A percentile compares a stretch with the other conserved stretches of the same genome.
phyloP scores from a whole-genome alignment of 1,139 yeast genomes.

The Meyerozyma sp. region DNA sequence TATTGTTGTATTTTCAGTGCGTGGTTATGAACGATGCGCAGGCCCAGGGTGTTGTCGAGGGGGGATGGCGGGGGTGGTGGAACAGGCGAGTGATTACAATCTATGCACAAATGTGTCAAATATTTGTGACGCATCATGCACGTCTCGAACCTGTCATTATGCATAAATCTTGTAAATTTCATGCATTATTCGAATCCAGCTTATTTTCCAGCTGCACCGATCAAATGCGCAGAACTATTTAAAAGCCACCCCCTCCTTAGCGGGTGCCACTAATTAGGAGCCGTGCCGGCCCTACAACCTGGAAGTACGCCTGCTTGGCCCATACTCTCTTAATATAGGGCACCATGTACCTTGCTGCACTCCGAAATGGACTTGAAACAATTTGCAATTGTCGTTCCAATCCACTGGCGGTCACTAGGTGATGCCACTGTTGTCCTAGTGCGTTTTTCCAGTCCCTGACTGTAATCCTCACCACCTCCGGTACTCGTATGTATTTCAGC shows the following conservation, averaged over 20 bases:
- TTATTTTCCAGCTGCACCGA: too few relatives aligned
- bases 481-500: neutral
- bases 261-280: neutral
- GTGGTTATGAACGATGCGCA: conserved; percentile 1
- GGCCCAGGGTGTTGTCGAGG: neutral
- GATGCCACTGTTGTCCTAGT: neutral
- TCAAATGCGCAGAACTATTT: too few relatives aligned
- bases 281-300: neutral
- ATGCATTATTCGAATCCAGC: too few relatives aligned
- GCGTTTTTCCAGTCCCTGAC: neutral
- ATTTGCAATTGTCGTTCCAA: neutral
- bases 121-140: too few relatives aligned
- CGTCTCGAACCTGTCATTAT: too few relatives aligned
- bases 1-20: conserved; percentile 1
- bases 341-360: neutral
- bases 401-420: neutral
- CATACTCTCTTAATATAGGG: neutral
- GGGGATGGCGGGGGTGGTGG: neutral
- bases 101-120: too few relatives aligned
- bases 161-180: too few relatives aligned
- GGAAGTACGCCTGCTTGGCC: neutral
- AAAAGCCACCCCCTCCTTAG: too few relatives aligned
- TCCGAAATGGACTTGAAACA: neutral
- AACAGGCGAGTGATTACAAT: too few relatives aligned
- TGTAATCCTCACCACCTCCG: neutral